A percentile compares a stretch with the other conserved stretches of the same genome.
Conservation (phyloP, 1,284 basidiomycete genomes). For the Heterobasidion irregulare region DNA sequence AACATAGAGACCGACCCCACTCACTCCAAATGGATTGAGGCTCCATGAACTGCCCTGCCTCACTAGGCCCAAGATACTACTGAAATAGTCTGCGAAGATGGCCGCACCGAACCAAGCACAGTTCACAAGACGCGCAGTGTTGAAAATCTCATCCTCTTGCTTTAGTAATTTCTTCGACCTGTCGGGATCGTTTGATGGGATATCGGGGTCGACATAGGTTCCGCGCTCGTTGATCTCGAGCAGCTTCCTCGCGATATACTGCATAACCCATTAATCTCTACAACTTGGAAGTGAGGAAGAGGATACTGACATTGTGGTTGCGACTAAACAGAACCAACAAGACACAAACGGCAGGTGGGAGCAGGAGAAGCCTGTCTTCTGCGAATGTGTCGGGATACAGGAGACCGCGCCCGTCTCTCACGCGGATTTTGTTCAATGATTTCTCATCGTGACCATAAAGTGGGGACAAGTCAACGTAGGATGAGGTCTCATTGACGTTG, state of each 20-base stretch:
- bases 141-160: slow-evolving; percentile 81
- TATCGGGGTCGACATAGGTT: slow-evolving; percentile 43
- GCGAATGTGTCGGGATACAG: slow-evolving; percentile 69
- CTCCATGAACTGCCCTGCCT: slow-evolving; percentile 65
- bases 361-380: slow-evolving; percentile 70
- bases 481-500: slow-evolving; percentile 78
- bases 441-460: slow-evolving; percentile 66
- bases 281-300: not conserved
- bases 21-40: slow-evolving; percentile 56
- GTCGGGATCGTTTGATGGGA: slow-evolving; percentile 22
- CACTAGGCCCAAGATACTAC: slow-evolving; percentile 64
- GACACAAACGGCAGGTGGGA: slow-evolving; percentile 71
- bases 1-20: slow-evolving; percentile 10
- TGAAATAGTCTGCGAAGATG: slow-evolving; percentile 74
- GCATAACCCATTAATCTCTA: not conserved
- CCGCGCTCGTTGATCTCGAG: slow-evolving; percentile 73
- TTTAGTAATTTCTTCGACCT: slow-evolving; percentile 28
- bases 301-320: slow-evolving; percentile 72
- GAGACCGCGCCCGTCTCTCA: slow-evolving; percentile 54
- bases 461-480: slow-evolving; percentile 80
- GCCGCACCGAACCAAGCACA: slow-evolving; percentile 68
- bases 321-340: slow-evolving; percentile 74
- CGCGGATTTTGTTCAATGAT: slow-evolving; percentile 56
- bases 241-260: slow-evolving; percentile 77
- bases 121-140: slow-evolving; percentile 71